Conservation (phyloP, 805 yeast genomes). For the Ogataea minuta region DNA sequence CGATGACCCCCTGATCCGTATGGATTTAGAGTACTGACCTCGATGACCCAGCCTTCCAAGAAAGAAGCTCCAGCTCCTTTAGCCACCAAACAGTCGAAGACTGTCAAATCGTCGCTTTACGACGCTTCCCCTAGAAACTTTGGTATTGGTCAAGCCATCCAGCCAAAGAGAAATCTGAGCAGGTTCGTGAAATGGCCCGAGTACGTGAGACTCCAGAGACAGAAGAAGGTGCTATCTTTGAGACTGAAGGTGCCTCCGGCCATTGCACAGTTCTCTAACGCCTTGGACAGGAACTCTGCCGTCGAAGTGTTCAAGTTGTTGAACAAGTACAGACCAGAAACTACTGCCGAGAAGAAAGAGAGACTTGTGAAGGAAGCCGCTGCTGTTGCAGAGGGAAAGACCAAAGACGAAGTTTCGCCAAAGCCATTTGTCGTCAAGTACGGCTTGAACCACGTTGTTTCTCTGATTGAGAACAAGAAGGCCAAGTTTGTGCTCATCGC, state of each 20-base stretch:
- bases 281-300: constrained; percentile 98
- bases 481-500: constrained; percentile 96
- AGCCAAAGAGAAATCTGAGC: constrained; percentile 92
- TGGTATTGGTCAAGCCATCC: constrained; percentile 95
- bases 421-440: constrained; percentile 96
- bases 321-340: constrained; percentile 99
- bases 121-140: constrained; percentile 89
- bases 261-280: constrained; percentile 92
- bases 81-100: constrained; percentile 66
- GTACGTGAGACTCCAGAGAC: constrained; percentile 97
- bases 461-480: constrained; percentile 97
- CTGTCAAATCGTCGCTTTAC: constrained; percentile 75
- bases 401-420: constrained; percentile 93
- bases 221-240: constrained; percentile 90
- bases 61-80: constrained; percentile 99
- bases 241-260: constrained; percentile 99
- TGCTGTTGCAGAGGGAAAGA: constrained; percentile 91
- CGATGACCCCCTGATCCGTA: constrained; percentile 27
- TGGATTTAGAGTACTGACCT: constrained; percentile 29
- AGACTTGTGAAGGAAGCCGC: constrained; percentile 99
- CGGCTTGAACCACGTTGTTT: constrained; percentile 99
- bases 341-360: constrained; percentile 96
- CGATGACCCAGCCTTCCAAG: constrained; percentile 46
- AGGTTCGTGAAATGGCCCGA: constrained; percentile 99
- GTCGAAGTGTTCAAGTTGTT: constrained; percentile 94